Base-by-base conservation (phyloP, 495 filamentous ascomycete species). In the Trichoderma parareesei region DNA sequence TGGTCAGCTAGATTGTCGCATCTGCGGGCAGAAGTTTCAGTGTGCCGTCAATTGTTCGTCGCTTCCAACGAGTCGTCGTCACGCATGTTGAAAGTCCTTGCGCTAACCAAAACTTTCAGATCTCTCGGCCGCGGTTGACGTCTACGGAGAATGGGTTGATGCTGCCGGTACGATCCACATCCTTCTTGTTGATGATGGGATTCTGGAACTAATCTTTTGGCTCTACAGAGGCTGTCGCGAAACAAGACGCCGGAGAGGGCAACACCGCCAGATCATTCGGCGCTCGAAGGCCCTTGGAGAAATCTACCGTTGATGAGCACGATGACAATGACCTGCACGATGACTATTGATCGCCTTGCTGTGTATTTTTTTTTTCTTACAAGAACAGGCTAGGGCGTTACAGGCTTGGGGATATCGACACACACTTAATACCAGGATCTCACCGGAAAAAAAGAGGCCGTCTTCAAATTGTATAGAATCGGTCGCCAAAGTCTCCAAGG, bases 141-240 rank as follows among this genome's bases (percentile, higher is more conserved):
- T 98, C 16, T 98, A 98, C 72, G 90, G 91, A 40, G 95, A 97
- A 71, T 98, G 94, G 94, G 89, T 98, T 62, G 94, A 98, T 77
- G 94, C 94, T 43, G 97, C 94, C 73, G 93, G 97, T 79, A 84
- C 82, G 20, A 0, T 37, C 5, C 7, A 4, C 8, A 3, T 37
- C 33, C 27, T 16, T 27, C 3, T 27, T 37, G 0, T 6, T 13
- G 5, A 1, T 13, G 7, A 13, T 3, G 9, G 5, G 7, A 38
- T 3, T 37, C 42, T 49, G 71, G 71, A 64, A 69, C 72, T 55
- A 38, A 67, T 33, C 48, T 64, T 65, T 59, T 65, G 68, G 64
- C 59, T 61, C 10, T 48, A 27, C 55, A 76, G 79, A 79, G 65
- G 75, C 74, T 18, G 78, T 78, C 18, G 79, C 77, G 8, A 75